Conservation (phyloP, 73 alveolate species). For the Durusdinium trenchii region DNA sequence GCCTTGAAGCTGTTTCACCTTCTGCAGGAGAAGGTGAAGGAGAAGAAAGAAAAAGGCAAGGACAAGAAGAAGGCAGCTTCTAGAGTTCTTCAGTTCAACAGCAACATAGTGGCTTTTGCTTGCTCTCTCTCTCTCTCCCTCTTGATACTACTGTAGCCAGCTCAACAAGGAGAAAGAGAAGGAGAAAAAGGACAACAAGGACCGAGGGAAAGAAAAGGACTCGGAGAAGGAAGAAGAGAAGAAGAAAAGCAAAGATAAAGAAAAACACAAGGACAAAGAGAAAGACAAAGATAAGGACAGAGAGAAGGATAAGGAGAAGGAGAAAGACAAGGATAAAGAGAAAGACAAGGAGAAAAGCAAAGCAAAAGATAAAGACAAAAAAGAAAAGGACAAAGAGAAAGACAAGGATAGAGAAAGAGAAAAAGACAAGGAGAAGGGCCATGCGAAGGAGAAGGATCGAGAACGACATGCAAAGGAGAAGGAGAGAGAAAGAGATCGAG, state of each 20-base stretch:
- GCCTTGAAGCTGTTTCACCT: not conserved
- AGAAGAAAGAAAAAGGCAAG: conserved; percentile 60
- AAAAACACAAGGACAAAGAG: conserved; percentile 17
- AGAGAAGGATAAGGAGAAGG: conserved; percentile 49
- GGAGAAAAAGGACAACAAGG: conserved; percentile 43
- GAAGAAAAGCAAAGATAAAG: conserved; percentile 20
- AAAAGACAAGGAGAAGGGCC: conserved; percentile 39
- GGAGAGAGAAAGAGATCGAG: conserved; percentile 64
- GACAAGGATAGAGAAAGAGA: conserved; percentile 13
- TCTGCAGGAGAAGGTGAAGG: conserved; percentile 64
- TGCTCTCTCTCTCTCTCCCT: not conserved
- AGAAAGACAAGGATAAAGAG: conserved; percentile 2
- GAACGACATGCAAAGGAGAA: conserved; percentile 30
- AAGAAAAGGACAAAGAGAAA: not conserved
- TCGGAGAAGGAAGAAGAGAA: not conserved
- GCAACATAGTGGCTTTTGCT: not conserved
- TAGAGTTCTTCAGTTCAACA: not conserved
- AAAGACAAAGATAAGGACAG: conserved; percentile 21
- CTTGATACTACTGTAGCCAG: not conserved
- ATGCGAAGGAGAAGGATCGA: conserved; percentile 44
- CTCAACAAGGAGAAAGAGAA: conserved; percentile 32
- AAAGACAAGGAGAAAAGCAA: conserved; percentile 29
- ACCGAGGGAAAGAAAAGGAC: conserved; percentile 36
- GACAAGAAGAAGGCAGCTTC: conserved; percentile 27
- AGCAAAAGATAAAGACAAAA: conserved; percentile 12